Evolutionary conservation across 2,329 filamentous ascomycete species (phyloP).

Genomic region (Neonectria punicea): DNA sequence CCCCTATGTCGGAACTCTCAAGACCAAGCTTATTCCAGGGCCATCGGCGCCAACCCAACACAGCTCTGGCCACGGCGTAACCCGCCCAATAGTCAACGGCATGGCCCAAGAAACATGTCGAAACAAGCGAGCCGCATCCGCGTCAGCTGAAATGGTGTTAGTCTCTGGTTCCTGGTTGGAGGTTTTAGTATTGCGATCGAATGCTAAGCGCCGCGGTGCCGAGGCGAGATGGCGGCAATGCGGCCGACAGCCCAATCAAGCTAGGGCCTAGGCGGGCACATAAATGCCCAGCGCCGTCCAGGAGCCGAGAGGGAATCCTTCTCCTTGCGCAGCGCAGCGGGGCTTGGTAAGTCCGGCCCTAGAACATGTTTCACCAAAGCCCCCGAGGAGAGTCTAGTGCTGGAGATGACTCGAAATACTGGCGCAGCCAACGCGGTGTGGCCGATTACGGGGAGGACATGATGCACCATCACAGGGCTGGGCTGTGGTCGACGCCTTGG

Average conservation of each 20-base stretch:
- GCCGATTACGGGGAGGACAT: not conserved
- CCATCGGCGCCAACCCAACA: constrained; percentile 1
- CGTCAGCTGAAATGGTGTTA: not conserved
- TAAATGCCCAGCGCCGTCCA: not conserved
- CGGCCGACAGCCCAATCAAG: constrained; percentile 16
- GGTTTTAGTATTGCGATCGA: not conserved
- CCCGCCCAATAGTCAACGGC: not conserved
- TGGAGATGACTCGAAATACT: constrained; percentile 2
- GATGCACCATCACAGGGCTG: not conserved
- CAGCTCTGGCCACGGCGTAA: not conserved
- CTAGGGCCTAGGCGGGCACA: not conserved
- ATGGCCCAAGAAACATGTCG: not conserved
- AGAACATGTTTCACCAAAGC: constrained; percentile 13
- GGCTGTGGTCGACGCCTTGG: not conserved
- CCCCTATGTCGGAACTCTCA: not conserved
- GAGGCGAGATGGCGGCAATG: constrained; percentile 16
- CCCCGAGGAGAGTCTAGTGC: not conserved
- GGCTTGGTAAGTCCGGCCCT: constrained; percentile 3
- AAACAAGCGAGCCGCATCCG: constrained; percentile 1
- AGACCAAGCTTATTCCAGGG: not conserved
- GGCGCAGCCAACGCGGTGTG: not conserved
- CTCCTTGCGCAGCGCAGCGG: not conserved
- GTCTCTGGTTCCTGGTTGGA: constrained; percentile 1
- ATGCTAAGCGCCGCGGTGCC: constrained; percentile 20
- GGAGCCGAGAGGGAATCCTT: not conserved